Evolutionary conservation across 2,329 filamentous ascomycete genomes (phyloP).

Genomic region (Neofusicoccum sp.): DNA sequence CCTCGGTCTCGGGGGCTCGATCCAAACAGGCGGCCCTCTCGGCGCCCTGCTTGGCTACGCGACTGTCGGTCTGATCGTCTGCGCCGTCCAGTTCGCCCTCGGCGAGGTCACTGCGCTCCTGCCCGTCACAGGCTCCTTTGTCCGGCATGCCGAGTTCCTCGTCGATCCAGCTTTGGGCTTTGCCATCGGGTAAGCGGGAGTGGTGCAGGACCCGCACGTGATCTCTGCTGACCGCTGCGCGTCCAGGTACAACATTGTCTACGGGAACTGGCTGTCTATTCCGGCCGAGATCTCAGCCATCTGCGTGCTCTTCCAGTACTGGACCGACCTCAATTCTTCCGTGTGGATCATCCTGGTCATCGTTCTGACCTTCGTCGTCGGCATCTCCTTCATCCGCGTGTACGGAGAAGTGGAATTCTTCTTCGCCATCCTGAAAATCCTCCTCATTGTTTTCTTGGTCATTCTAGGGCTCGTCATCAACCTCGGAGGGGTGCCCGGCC

Average conservation of each 20-base stretch:
- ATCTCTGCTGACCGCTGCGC: background rate
- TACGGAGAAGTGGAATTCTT: conserved; percentile 49
- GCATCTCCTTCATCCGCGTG: conserved; percentile 28
- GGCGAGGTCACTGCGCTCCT: conserved; percentile 53
- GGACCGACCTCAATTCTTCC: conserved; percentile 32
- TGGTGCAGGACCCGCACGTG: background rate
- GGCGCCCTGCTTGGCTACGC: conserved; percentile 54
- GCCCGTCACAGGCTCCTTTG: conserved; percentile 52
- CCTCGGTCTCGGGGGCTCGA: conserved; percentile 53
- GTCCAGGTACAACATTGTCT: conserved; percentile 22
- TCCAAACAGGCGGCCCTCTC: conserved; percentile 52
- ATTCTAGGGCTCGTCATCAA: conserved; percentile 48
- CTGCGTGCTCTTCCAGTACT: conserved; percentile 30
- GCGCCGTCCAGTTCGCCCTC: conserved; percentile 51
- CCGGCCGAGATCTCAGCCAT: conserved; percentile 33
- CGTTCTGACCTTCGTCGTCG: conserved; percentile 31
- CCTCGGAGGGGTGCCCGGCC: conserved; percentile 45
- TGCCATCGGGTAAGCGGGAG: conserved; percentile 26
- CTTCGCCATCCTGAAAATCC: conserved; percentile 46
- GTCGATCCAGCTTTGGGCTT: conserved; percentile 47
- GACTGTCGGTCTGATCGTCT: conserved; percentile 51
- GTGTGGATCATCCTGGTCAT: conserved; percentile 36
- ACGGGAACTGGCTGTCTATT: conserved; percentile 30
- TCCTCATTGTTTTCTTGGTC: conserved; percentile 48
- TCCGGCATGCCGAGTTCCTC: conserved; percentile 51